Evolutionary conservation across 164 flowering plant species (phyloP), one percentile per base, ranked within the genome.

Genomic region (Brasenia schreberi): DNA sequence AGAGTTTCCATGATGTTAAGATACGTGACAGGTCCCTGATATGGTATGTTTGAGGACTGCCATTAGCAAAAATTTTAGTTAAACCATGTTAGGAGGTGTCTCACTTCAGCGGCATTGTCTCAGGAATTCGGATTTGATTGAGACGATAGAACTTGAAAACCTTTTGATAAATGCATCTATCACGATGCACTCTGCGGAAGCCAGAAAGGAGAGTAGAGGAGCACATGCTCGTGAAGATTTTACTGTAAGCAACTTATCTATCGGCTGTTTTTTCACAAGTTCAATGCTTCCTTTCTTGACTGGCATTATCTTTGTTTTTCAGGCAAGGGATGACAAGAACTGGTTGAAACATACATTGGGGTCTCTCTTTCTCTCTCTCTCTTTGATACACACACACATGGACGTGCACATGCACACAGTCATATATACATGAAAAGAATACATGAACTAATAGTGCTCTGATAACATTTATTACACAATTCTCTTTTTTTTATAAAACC

Each of bases 151-250:
- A 76, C 81, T 92, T 75, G 97, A 95, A 78, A 95, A 95, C 76
- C 92, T 95, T 69, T 72, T 92, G 80, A 95, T 92, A 63, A 95
- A 92, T 81, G 97, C 97, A 5, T 86, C 88, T 68, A 82, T 95
- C 63, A 92, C 99, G 49, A 88, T 95, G 99, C 97, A 95, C 74
- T 92, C 97, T 75, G 99, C 99, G 72, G 97, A 92, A 73, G 97
- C 99, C 49, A 82, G 97, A 75, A 95, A 92, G 73, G 99, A 95
- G 74, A 95, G 97, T 76, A 87, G 97, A 81, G 99, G 97, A 72
- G 97, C 99, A 42, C 99, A 95, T 80, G 97, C 97, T 19, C 92
- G 97, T 71, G 97, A 95, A 84, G 99, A 92, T 77, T 95, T 95
- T 71, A 69, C 89, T 76, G 97, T 95, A 33, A 70, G 93, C 62